Evolutionary conservation across 1,284 basidiomycete genomes (phyloP).

Genomic region (Vanrija sp.): DNA sequence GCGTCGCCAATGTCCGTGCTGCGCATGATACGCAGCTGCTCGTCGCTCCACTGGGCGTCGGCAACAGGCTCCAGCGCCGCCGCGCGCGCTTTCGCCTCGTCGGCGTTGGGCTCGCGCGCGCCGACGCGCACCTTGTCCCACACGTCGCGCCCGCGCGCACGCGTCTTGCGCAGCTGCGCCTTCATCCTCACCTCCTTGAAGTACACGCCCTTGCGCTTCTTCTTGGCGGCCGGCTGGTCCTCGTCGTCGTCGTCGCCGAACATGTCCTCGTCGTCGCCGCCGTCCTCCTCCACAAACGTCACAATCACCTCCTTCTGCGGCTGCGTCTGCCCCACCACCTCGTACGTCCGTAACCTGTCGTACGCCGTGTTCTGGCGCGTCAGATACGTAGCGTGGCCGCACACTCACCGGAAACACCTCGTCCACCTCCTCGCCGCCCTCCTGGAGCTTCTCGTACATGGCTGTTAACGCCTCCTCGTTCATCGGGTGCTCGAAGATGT

Average conservation of each 20-base stretch:
- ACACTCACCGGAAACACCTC: slow-evolving; percentile 30
- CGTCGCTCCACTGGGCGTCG: slow-evolving; percentile 37
- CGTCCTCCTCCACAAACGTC: slow-evolving; percentile 59
- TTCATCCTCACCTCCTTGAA: slow-evolving; percentile 84
- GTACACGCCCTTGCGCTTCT: slow-evolving; percentile 64
- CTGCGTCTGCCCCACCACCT: slow-evolving; percentile 29
- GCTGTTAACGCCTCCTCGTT: slow-evolving; percentile 20
- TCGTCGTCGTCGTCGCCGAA: slow-evolving; percentile 11
- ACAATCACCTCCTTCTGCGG: slow-evolving; percentile 69
- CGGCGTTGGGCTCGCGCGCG: slow-evolving; percentile 24
- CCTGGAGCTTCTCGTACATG: slow-evolving; percentile 12
- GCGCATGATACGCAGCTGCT: slow-evolving; percentile 9
- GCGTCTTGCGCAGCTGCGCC: slow-evolving; percentile 78
- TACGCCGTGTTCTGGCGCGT: slow-evolving; percentile 31
- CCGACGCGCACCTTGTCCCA: slow-evolving; percentile 42
- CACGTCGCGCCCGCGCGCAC: slow-evolving; percentile 39
- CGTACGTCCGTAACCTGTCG: slow-evolving; percentile 43
- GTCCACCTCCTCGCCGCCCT: slow-evolving; percentile 26
- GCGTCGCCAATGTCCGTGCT: background rate
- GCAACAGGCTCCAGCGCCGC: slow-evolving; percentile 10
- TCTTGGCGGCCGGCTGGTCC: slow-evolving; percentile 19
- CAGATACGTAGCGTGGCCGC: background rate
- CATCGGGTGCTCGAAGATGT: slow-evolving; percentile 24
- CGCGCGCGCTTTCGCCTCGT: slow-evolving; percentile 21
- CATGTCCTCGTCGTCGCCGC: slow-evolving; percentile 9